phyloP scores from a whole-genome alignment of 805 yeast species.

The Dipodascus albidus region DNA sequence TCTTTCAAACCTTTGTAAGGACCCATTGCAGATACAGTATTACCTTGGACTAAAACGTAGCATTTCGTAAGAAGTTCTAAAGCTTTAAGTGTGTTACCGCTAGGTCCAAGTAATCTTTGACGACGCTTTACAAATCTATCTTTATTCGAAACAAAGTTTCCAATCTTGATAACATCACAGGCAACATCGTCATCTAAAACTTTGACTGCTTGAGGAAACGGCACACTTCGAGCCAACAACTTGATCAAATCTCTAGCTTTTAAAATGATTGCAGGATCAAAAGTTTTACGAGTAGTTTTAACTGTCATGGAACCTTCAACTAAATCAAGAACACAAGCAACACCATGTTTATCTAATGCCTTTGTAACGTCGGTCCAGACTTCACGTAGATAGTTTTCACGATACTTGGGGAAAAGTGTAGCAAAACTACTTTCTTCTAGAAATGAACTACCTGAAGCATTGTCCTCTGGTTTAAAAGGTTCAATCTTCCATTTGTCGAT shows the following conservation, averaged over 20 bases:
- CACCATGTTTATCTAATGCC: conserved; percentile 54
- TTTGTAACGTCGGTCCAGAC: conserved; percentile 92
- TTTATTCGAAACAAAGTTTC: conserved; percentile 76
- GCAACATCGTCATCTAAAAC: conserved; percentile 86
- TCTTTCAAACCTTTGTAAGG: conserved; percentile 88
- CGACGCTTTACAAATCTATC: conserved; percentile 92
- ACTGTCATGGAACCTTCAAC: conserved; percentile 98
- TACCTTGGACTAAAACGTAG: conserved; percentile 93
- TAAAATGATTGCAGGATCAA: conserved; percentile 84
- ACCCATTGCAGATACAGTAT: conserved; percentile 95
- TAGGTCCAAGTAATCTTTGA: conserved; percentile 93
- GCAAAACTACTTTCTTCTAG: conserved; percentile 94
- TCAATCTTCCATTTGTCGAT: conserved; percentile 87
- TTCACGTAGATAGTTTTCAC: conserved; percentile 79
- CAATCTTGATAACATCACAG: conserved; percentile 93
- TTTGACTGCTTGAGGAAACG: conserved; percentile 91
- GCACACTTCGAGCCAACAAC: conserved; percentile 89
- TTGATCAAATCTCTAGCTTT: conserved; percentile 94
- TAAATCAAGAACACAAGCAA: conserved; percentile 76
- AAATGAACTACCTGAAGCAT: conserved; percentile 75
- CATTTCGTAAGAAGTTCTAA: conserved; percentile 91
- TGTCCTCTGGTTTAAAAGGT: conserved; percentile 83
- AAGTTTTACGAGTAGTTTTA: conserved; percentile 89
- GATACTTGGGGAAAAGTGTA: conserved; percentile 91
- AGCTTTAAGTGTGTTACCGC: conserved; percentile 92